These are phyloP conservation scores for Fragaria ananassa DNA, from an alignment of 306 rosid genomes.

Conservation along the genomic window DNA sequence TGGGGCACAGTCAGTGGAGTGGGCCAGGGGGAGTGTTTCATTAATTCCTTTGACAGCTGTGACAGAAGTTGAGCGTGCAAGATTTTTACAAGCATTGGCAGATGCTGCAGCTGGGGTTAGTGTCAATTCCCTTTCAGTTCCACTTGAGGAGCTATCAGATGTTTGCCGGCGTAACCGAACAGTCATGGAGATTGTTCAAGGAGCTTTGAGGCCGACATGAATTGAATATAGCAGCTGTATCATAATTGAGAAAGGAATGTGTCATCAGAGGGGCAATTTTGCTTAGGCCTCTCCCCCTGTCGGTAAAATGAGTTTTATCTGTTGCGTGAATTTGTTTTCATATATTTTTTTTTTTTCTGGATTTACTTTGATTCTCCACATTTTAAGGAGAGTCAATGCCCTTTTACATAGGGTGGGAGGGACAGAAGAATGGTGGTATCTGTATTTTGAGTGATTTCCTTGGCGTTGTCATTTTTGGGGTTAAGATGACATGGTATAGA, in stretches of 20 bases:
- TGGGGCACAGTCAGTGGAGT: conserved; percentile 64
- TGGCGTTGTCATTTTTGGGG: conserved; percentile 47
- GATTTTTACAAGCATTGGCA: conserved; percentile 74
- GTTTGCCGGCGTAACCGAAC: conserved; percentile 93
- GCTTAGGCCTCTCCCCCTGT: conserved; percentile 52
- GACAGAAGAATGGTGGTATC: conserved; percentile 41
- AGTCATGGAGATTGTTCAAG: conserved; percentile 97
- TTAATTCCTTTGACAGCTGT: conserved; percentile 84
- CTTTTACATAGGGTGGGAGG: conserved; percentile 53
- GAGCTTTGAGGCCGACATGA: conserved; percentile 95
- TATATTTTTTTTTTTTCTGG: conserved; percentile 23
- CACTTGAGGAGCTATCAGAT: conserved; percentile 80
- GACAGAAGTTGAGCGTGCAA: conserved; percentile 73
- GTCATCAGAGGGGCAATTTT: conserved; percentile 66
- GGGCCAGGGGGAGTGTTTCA: conserved; percentile 75
- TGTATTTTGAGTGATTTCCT: conserved; percentile 54
- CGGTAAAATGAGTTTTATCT: conserved; percentile 37
- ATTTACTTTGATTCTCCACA: conserved; percentile 73
- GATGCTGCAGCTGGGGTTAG: conserved; percentile 81
- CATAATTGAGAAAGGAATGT: conserved; percentile 44
- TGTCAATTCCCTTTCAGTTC: conserved; percentile 48
- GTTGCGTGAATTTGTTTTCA: conserved; percentile 46
- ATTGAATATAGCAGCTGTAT: conserved; percentile 60
- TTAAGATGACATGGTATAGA: conserved; percentile 60
- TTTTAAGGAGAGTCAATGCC: conserved; percentile 85